Conservation (phyloP, 1,139 yeast genomes). For the Suhomyces panamericanus region DNA sequence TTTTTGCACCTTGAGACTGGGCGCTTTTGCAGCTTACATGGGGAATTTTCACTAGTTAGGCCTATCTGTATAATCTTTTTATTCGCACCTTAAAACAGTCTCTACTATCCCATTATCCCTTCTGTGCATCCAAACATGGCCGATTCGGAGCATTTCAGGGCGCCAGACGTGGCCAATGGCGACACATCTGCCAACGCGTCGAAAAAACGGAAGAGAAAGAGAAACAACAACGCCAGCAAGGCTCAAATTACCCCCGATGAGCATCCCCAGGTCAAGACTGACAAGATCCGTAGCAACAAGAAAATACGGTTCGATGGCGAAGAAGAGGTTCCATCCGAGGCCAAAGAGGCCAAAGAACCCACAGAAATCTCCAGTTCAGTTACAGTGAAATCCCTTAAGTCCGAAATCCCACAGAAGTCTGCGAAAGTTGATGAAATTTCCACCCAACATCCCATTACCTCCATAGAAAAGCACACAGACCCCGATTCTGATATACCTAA, state of each 20-base stretch:
- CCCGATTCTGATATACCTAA: not conserved
- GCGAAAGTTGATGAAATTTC: too few relatives aligned
- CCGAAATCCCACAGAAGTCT: too few relatives aligned
- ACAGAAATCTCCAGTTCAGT: not conserved
- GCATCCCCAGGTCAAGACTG: slow-evolving; percentile 2
- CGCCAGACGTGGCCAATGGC: not conserved
- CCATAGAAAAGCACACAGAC: not conserved
- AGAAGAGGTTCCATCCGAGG: slow-evolving; percentile 6
- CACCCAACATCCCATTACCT: not conserved
- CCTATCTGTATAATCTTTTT: too few relatives aligned
- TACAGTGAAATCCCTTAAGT: too few relatives aligned
- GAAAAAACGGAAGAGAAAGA: slow-evolving; percentile 24
- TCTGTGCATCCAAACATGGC: not conserved
- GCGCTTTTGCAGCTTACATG: too few relatives aligned
- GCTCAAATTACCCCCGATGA: slow-evolving; percentile 2
- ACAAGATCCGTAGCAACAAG: slow-evolving; percentile 24
- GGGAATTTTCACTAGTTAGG: too few relatives aligned
- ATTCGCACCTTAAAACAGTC: not conserved
- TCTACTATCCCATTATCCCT: not conserved
- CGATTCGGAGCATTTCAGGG: not conserved
- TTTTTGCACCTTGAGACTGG: too few relatives aligned
- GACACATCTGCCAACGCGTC: not conserved
- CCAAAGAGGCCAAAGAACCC: not conserved
- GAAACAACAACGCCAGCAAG: slow-evolving; percentile 10
- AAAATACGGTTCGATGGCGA: slow-evolving; percentile 32